A percentile compares a stretch with the other conserved stretches of the same genome.
Conservation (phyloP, 768 basidiomycete genomes). For the Clitopilus passeckerianus region DNA sequence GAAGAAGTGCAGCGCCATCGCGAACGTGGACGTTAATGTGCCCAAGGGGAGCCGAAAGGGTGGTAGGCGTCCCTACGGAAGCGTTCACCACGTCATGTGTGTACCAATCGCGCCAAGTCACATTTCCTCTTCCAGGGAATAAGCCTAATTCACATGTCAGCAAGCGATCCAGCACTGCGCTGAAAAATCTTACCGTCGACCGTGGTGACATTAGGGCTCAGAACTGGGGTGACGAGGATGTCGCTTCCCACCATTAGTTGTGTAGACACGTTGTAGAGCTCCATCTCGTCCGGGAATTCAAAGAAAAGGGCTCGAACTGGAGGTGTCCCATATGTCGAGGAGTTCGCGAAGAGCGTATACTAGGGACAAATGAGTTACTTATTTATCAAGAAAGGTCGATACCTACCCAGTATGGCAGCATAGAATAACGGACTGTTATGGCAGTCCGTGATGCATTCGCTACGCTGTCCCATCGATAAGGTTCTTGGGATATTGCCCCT, state of each 20-base stretch:
- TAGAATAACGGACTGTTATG: constrained; percentile 63
- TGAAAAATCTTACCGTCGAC: constrained; percentile 51
- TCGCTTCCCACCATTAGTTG: constrained; percentile 73
- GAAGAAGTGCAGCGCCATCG: constrained; percentile 59
- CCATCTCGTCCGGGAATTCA: constrained; percentile 70
- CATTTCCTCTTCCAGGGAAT: constrained; percentile 56
- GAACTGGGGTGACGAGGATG: constrained; percentile 73
- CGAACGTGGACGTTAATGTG: constrained; percentile 77
- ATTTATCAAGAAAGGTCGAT: constrained; percentile 1
- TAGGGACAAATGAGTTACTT: constrained; percentile 14
- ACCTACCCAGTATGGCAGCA: constrained; percentile 78
- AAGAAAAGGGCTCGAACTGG: constrained; percentile 74
- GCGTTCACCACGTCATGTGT: constrained; percentile 52
- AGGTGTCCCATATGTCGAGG: constrained; percentile 61
- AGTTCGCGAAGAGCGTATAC: constrained; percentile 73
- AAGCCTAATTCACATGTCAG: constrained; percentile 34
- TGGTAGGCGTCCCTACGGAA: constrained; percentile 33
- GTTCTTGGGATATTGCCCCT: constrained; percentile 71
- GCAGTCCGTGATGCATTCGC: constrained; percentile 69
- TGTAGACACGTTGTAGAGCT: constrained; percentile 52
- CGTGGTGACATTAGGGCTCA: constrained; percentile 60
- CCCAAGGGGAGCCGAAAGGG: constrained; percentile 61
- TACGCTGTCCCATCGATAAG: constrained; percentile 78
- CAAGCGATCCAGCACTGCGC: background rate
- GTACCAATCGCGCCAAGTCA: constrained; percentile 72